Conservation (phyloP, 2,329 filamentous ascomycete species). For the Allantophomopsis cytisporea region DNA sequence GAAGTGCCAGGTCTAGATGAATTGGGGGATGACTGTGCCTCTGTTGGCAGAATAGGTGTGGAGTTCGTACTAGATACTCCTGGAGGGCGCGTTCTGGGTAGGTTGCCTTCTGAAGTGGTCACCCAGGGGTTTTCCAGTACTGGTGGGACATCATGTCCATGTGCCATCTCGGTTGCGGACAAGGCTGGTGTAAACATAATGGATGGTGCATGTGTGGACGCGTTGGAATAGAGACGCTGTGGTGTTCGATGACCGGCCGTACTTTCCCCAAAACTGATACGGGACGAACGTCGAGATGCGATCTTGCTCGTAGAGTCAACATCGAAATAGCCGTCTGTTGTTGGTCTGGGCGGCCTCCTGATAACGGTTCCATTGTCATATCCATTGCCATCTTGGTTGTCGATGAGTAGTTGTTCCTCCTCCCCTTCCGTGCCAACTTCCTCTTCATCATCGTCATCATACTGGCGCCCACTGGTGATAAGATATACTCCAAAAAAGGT, state of each 20-base stretch:
- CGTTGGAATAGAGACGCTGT: conserved; percentile 7
- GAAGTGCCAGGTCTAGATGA: conserved; percentile 9
- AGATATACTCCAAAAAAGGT: conserved; percentile 97
- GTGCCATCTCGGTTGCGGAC: conserved; percentile 1
- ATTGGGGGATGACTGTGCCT: conserved; percentile 11
- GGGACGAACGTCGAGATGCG: conserved; percentile 9
- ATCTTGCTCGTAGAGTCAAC: not conserved
- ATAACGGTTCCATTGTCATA: conserved; percentile 2
- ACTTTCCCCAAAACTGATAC: conserved; percentile 10
- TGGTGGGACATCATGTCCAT: conserved; percentile 8
- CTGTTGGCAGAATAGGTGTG: conserved; percentile 15
- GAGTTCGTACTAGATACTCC: conserved; percentile 11
- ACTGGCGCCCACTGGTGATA: conserved; percentile 73
- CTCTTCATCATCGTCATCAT: conserved; percentile 42
- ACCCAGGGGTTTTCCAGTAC: conserved; percentile 16
- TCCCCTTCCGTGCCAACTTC: conserved; percentile 41
- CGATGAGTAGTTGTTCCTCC: conserved; percentile 49
- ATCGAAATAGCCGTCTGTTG: conserved; percentile 6
- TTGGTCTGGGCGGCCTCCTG: conserved; percentile 3
- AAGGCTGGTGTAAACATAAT: conserved; percentile 5
- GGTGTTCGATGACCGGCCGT: not conserved
- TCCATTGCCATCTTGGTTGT: conserved; percentile 30
- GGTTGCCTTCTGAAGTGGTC: conserved; percentile 8
- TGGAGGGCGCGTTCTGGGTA: conserved; percentile 8
- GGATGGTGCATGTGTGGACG: conserved; percentile 10